These are phyloP conservation scores for Heterobasidion irregulare DNA, from an alignment of 1,284 basidiomycete genomes.

Conservation along the genomic window DNA sequence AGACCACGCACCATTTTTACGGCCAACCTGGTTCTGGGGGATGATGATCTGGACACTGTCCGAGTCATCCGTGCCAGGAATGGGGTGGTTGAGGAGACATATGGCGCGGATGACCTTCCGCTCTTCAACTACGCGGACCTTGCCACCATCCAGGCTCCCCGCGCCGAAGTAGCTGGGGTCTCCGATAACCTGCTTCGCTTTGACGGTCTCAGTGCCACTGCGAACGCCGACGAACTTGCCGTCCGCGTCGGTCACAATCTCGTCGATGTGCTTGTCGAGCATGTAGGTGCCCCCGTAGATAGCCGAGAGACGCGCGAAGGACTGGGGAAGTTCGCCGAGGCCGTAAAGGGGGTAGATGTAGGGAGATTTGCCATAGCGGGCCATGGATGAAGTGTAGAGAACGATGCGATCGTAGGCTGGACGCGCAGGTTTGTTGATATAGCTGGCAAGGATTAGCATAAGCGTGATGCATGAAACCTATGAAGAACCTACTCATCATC, in stretches of 20 bases:
- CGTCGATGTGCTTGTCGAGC: slow-evolving; percentile 94
- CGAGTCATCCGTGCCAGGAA: slow-evolving; percentile 93
- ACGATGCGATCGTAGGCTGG: slow-evolving; percentile 93
- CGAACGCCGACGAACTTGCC: slow-evolving; percentile 95
- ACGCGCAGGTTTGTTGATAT: slow-evolving; percentile 88
- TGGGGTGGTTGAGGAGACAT: slow-evolving; percentile 97
- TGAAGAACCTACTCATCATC: slow-evolving; percentile 82
- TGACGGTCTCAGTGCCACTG: slow-evolving; percentile 88
- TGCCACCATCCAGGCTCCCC: slow-evolving; percentile 67
- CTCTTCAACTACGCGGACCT: slow-evolving; percentile 84
- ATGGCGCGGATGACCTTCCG: slow-evolving; percentile 96
- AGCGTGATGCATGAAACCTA: neutral
- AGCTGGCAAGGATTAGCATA: slow-evolving; percentile 43
- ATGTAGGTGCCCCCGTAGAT: slow-evolving; percentile 99
- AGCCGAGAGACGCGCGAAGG: slow-evolving; percentile 95
- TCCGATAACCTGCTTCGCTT: slow-evolving; percentile 96
- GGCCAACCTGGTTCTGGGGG: slow-evolving; percentile 94
- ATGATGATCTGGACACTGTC: slow-evolving; percentile 98
- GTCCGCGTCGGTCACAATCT: slow-evolving; percentile 79
- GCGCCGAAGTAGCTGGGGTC: slow-evolving; percentile 97
- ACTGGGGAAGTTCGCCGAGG: slow-evolving; percentile 97
- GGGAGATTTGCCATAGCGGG: slow-evolving; percentile 98
- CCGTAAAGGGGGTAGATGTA: slow-evolving; percentile 99
- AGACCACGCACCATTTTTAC: slow-evolving; percentile 78
- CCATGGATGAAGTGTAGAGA: slow-evolving; percentile 98